Evolutionary conservation across 202 grass and related monocot species (phyloP).

Genomic region (Setaria italica): DNA sequence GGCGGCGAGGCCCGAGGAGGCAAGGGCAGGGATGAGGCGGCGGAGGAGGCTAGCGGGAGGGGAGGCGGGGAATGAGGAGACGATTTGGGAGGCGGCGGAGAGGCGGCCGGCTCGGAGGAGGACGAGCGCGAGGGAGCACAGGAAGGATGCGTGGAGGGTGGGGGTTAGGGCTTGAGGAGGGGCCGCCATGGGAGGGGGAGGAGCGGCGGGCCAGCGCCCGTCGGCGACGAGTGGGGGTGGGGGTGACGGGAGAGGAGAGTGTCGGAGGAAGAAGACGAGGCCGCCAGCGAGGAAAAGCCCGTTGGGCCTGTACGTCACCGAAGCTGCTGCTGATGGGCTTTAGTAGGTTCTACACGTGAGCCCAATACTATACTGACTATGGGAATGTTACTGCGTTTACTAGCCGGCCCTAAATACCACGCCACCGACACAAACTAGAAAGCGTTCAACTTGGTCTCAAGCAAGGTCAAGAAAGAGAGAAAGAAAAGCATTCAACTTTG

Average conservation of each 20-base stretch:
- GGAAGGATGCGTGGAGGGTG: constrained; percentile 66
- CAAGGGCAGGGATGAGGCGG: constrained; percentile 69
- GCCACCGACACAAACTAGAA: no score
- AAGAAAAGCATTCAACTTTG: no score
- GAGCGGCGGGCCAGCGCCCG: neutral
- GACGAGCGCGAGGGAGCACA: constrained; percentile 69
- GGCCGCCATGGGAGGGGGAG: neutral
- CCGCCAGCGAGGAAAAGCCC: neutral
- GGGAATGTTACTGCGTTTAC: no score
- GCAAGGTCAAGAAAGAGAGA: no score
- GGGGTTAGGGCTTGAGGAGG: constrained; percentile 13
- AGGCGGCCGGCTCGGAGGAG: constrained; percentile 66
- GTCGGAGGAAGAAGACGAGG: neutral
- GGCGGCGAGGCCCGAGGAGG: constrained; percentile 68
- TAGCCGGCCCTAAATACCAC: no score
- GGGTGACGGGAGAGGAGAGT: no score
- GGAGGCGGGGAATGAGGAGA: constrained; percentile 47
- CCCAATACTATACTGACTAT: no score
- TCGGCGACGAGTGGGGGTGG: neutral
- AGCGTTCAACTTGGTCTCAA: no score
- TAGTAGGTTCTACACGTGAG: no score
- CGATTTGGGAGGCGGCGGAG: constrained; percentile 49
- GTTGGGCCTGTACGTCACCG: neutral
- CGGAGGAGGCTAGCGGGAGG: constrained; percentile 57
- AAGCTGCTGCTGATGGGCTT: neutral